Base-by-base conservation (phyloP, 768 basidiomycete species). In the Tylopilus plumbeoviolaceoides region DNA sequence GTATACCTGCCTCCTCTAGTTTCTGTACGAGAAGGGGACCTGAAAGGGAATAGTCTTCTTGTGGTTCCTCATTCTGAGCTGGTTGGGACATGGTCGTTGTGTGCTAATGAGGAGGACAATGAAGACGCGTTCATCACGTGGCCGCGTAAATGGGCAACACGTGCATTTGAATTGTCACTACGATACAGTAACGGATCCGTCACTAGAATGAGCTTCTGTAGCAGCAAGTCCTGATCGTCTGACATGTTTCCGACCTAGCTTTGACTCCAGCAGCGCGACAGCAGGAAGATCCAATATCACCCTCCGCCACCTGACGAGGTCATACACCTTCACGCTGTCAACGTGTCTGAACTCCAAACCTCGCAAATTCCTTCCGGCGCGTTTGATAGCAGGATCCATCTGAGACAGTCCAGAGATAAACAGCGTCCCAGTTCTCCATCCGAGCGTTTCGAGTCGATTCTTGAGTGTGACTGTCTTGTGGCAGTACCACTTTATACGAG, bases 1-100 rank as follows among this genome's bases (percentile, higher is more conserved):
- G 84, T 57, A 98, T 90, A 8, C 95, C 95, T 17, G 84, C 84
- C 74, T 95, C 94, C 73, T 94, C 80, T 31, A 84, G 76, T 68
- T 95, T 97, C 62, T 74, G 75, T 51, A 97, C 85, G 44, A 94
- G 84, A 54, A 95, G 76, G 51, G 94, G 94, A 4, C 91, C 94
- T 17, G 84, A 80, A 51, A 85, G 75, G 50, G 81, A 75, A 51
- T 75, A 74, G 2, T 80, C 78, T 30, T 75, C 78, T 39, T 75
- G 78, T 18, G 70, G 73, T 36, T 81, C 83, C 44, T 73, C 75
- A 49, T 55, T 68, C 59, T 84, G 80, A 20, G 78, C 74, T 50
- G 72, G 69, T 67, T 87, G 79, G 6, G 87, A 70, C 65, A 71
- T 69, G 54, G 46, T 25, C 21, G 53, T 17, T 20, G 36, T 23